A percentile compares a stretch with the other conserved stretches of the same genome.
These are phyloP conservation scores for Phaeoacremonium minimum DNA, from an alignment of 2,329 filamentous ascomycete genomes.

Conservation along the genomic window DNA sequence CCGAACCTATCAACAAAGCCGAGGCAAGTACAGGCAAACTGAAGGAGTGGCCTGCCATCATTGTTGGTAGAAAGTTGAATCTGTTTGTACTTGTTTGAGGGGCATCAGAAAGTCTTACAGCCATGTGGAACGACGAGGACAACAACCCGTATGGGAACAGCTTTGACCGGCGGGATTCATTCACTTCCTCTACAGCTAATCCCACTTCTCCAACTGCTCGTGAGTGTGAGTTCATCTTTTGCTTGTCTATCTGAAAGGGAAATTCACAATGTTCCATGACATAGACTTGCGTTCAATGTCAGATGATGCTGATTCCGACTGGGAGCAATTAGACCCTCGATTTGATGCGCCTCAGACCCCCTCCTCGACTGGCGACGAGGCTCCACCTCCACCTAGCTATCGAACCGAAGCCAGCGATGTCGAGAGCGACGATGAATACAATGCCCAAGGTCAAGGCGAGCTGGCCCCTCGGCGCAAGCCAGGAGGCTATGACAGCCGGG, in stretches of 20 bases:
- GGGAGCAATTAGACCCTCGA: conserved; percentile 43
- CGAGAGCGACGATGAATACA: conserved; percentile 47
- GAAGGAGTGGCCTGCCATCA: too few relatives aligned
- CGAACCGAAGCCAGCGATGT: conserved; percentile 30
- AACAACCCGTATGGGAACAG: conserved; percentile 94
- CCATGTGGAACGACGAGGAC: conserved; percentile 99
- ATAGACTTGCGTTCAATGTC: conserved; percentile 27
- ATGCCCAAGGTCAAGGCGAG: conserved; percentile 31
- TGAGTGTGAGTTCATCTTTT: conserved; percentile 48
- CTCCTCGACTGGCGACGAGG: conserved; percentile 64
- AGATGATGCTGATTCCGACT: conserved; percentile 37
- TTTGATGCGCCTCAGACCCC: conserved; percentile 69
- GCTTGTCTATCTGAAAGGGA: conserved; percentile 2
- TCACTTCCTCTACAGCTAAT: conserved; percentile 63
- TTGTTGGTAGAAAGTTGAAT: too few relatives aligned
- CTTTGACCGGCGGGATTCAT: conserved; percentile 82
- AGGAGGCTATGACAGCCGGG: conserved; percentile 87
- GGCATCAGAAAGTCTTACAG: too few relatives aligned
- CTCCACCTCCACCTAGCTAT: conserved; percentile 42
- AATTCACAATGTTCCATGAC: conserved; percentile 29
- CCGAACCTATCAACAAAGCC: too few relatives aligned
- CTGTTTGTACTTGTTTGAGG: too few relatives aligned
- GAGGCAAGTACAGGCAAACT: too few relatives aligned
- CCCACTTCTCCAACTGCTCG: conserved; percentile 56
- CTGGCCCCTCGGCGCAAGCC: conserved; percentile 62